These are phyloP conservation scores for Raddia guianensis DNA, from an alignment of 176 grass and related monocot species.

Conservation along the genomic window DNA sequence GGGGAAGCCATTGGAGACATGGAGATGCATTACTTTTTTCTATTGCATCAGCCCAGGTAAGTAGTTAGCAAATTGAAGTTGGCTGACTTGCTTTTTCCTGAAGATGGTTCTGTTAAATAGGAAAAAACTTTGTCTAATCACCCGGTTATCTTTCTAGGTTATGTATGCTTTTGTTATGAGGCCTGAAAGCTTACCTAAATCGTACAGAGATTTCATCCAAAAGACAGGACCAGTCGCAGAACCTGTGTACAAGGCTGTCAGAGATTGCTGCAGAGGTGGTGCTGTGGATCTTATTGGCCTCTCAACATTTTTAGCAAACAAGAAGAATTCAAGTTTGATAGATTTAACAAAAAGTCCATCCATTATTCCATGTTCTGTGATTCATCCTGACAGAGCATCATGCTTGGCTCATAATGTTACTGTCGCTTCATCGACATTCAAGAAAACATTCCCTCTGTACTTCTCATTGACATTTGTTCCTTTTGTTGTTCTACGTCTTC, in stretches of 20 bases:
- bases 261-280: slow-evolving; percentile 85
- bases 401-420: slow-evolving; percentile 73
- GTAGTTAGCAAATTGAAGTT: slow-evolving; percentile 62
- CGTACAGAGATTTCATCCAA: slow-evolving; percentile 96
- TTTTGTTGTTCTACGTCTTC: slow-evolving; percentile 92
- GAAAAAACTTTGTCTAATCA: slow-evolving; percentile 21
- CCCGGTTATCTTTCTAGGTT: slow-evolving; percentile 66
- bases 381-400: slow-evolving; percentile 84
- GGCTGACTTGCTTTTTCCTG: slow-evolving; percentile 4
- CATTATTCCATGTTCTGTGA: slow-evolving; percentile 88
- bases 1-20: slow-evolving; percentile 96
- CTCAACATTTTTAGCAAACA: slow-evolving; percentile 66
- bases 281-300: slow-evolving; percentile 69
- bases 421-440: slow-evolving; percentile 87
- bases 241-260: slow-evolving; percentile 82
- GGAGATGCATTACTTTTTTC: slow-evolving; percentile 98
- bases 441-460: slow-evolving; percentile 96
- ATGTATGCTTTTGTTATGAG: slow-evolving; percentile 99
- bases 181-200: slow-evolving; percentile 97
- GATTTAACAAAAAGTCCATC: slow-evolving; percentile 61
- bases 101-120: slow-evolving; percentile 27
- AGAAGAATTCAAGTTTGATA: slow-evolving; percentile 54
- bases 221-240: slow-evolving; percentile 92
- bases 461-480: slow-evolving; percentile 98
- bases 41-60: slow-evolving; percentile 89